Evolutionary conservation across 257 asterid species (phyloP).

Genomic region (Solanum acaule): DNA sequence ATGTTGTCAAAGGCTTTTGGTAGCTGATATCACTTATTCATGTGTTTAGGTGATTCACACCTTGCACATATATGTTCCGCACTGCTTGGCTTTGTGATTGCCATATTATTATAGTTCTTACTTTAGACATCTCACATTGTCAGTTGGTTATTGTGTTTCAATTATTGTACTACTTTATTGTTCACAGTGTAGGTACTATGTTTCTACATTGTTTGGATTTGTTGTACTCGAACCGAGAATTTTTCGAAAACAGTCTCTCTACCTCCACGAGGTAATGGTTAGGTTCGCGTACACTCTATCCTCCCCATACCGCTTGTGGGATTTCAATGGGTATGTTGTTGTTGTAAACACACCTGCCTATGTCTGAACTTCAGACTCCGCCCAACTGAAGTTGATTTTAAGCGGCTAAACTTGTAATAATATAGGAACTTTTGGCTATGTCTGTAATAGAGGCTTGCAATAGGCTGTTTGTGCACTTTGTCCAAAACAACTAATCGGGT

Average conservation of each 20-base stretch:
- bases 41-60: neutral
- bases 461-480: neutral
- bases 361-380: neutral
- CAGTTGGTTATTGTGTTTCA: neutral
- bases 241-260: fast-evolving
- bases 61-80: neutral
- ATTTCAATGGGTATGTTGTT: neutral
- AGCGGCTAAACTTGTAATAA: neutral
- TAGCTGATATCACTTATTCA: neutral
- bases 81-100: neutral
- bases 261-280: neutral
- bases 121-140: neutral
- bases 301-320: neutral
- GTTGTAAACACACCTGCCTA: neutral
- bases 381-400: neutral
- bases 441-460: neutral
- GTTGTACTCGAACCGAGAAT: neutral
- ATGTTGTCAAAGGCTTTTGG: too few relatives aligned
- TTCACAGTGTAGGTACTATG: neutral
- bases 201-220: neutral
- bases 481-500: neutral
- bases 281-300: neutral
- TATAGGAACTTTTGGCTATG: neutral
- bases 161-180: neutral
- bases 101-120: neutral